A percentile compares a stretch with the other conserved stretches of the same genome.
Evolutionary conservation across 2,329 filamentous ascomycete genomes (phyloP).

Genomic region (Madurella mycetomatis): DNA sequence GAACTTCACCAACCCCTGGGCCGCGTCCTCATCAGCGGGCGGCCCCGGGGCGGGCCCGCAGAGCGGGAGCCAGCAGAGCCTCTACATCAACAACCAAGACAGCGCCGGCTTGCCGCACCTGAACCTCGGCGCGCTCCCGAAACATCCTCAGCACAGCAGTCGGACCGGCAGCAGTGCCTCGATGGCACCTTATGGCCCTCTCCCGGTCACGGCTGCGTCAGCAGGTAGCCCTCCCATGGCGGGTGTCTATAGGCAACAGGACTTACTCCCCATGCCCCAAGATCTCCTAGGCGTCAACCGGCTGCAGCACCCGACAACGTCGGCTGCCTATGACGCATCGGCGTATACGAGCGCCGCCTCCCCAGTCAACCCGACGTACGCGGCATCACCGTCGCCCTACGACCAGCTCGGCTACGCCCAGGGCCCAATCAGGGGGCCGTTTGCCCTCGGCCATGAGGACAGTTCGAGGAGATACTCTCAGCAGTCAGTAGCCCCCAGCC

Average conservation of each 20-base stretch:
- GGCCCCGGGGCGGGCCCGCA: slow-evolving; percentile 34
- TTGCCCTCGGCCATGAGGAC: slow-evolving; percentile 54
- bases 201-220: slow-evolving; percentile 69
- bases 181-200: slow-evolving; percentile 67
- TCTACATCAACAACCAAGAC: slow-evolving; percentile 59
- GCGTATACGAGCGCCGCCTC: slow-evolving; percentile 64
- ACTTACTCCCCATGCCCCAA: slow-evolving; percentile 67
- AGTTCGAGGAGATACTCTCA: slow-evolving; percentile 69
- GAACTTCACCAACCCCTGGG: slow-evolving; percentile 91
- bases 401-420: slow-evolving; percentile 72
- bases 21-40: slow-evolving; percentile 51
- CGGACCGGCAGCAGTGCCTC: slow-evolving; percentile 57
- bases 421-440: slow-evolving; percentile 57
- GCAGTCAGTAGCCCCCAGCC: slow-evolving; percentile 54
- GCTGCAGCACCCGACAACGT: slow-evolving; percentile 50
- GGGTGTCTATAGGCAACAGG: slow-evolving; percentile 56
- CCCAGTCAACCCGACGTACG: slow-evolving; percentile 61
- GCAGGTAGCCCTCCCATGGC: slow-evolving; percentile 63
- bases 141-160: slow-evolving; percentile 46
- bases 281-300: slow-evolving; percentile 70
- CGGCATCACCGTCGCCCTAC: slow-evolving; percentile 65
- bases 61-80: slow-evolving; percentile 51
- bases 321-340: slow-evolving; percentile 66
- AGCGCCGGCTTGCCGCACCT: slow-evolving; percentile 54
- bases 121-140: slow-evolving; percentile 52